Evolutionary conservation across 2,329 filamentous ascomycete species (phyloP).

Genomic region (Cladosporium sp.): DNA sequence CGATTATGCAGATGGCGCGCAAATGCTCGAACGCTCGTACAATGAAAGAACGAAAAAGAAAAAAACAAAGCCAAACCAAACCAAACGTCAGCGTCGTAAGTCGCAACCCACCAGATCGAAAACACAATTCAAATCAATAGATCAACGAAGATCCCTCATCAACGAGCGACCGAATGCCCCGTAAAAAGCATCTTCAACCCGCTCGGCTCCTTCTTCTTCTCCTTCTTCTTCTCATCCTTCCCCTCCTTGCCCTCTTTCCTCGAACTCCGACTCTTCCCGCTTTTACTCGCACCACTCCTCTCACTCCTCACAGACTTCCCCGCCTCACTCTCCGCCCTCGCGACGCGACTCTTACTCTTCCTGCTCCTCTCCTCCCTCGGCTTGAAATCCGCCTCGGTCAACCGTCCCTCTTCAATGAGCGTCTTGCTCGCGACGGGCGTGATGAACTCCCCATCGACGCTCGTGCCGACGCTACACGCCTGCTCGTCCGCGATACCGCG

Average conservation of each 20-base stretch:
- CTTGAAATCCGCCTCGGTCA: slow-evolving; percentile 44
- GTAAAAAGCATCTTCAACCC: slow-evolving; percentile 41
- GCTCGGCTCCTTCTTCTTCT: slow-evolving; percentile 39
- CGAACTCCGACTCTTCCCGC: slow-evolving; percentile 17
- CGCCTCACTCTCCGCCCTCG: slow-evolving; percentile 11
- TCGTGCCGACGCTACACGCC: slow-evolving; percentile 52
- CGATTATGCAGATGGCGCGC: too few relatives aligned
- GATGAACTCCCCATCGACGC: slow-evolving; percentile 63
- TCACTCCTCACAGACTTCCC: slow-evolving; percentile 10
- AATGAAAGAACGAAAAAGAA: too few relatives aligned
- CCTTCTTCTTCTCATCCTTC: slow-evolving; percentile 26
- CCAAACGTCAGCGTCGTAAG: too few relatives aligned
- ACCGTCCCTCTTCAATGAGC: slow-evolving; percentile 41
- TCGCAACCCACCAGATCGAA: too few relatives aligned
- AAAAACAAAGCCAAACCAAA: too few relatives aligned
- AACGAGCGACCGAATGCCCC: slow-evolving; percentile 14
- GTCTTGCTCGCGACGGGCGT: slow-evolving; percentile 52
- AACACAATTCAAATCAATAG: too few relatives aligned
- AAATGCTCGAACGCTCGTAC: too few relatives aligned
- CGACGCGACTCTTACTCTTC: slow-evolving; percentile 7
- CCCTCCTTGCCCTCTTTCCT: slow-evolving; percentile 29
- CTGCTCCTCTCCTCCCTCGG: slow-evolving; percentile 33
- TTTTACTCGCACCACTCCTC: slow-evolving; percentile 13
- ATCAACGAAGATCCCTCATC: not conserved
- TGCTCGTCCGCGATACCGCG: slow-evolving; percentile 59